These are phyloP conservation scores for Hevea brasiliensis DNA, from an alignment of 345 rosid species.

Conservation along the genomic window DNA sequence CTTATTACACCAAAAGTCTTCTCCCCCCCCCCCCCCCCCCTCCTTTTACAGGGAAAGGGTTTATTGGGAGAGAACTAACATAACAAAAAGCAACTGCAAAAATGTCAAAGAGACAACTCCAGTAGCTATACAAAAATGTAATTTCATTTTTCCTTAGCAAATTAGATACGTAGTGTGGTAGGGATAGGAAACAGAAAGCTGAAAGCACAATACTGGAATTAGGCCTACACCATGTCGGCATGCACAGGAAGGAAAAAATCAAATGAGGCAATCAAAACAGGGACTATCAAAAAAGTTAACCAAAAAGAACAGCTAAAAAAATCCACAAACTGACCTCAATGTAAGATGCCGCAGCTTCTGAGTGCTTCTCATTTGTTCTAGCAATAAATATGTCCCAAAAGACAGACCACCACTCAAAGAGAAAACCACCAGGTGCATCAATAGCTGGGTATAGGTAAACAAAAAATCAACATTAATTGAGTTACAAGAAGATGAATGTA, in stretches of 20 bases:
- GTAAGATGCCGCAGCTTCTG: conserved; percentile 59
- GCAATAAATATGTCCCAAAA: conserved; percentile 73
- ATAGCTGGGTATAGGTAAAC: conserved; percentile 42
- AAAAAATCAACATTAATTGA: conserved; percentile 12
- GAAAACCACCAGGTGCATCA: conserved; percentile 68
- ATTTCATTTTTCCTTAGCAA: not conserved
- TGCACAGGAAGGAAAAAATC: not conserved
- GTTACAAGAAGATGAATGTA: conserved; percentile 7
- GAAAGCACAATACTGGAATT: not conserved
- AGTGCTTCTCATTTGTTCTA: conserved; percentile 54
- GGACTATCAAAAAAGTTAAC: not conserved
- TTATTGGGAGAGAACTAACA: not conserved
- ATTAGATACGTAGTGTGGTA: not conserved
- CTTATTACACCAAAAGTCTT: not conserved
- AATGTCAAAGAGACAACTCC: not conserved
- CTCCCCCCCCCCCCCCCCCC: not conserved
- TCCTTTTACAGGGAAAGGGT: not conserved
- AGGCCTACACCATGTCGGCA: not conserved
- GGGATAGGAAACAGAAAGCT: not conserved
- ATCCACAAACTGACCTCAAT: conserved; percentile 40
- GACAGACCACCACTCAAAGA: conserved; percentile 83
- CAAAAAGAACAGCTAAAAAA: not conserved
- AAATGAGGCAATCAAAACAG: not conserved
- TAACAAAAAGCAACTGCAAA: not conserved
- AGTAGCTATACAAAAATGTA: not conserved